phyloP scores from a whole-genome alignment of 225 moss, liverwort and hornwort genomes.

The Pseudisothecium myosuroides region DNA sequence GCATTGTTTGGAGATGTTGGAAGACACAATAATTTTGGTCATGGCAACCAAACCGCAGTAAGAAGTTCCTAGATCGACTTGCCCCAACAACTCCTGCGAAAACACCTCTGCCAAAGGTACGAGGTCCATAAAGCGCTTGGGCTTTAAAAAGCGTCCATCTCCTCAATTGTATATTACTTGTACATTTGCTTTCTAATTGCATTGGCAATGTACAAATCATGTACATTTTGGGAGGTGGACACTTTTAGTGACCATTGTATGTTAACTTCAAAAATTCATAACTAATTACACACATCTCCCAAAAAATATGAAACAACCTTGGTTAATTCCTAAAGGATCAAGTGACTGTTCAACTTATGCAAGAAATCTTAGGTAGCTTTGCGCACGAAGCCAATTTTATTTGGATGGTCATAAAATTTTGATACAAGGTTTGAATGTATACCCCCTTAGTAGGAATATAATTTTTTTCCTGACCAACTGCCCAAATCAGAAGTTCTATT shows the following conservation, averaged over 20 bases:
- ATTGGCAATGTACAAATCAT: neutral
- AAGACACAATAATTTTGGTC: neutral
- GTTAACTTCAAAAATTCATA: neutral
- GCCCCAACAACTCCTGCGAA: neutral
- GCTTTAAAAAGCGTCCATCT: neutral
- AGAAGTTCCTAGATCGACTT: neutral
- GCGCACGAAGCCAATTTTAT: too few relatives aligned
- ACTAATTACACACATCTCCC: neutral
- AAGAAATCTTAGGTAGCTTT: neutral
- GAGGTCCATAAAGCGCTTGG: neutral
- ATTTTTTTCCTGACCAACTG: too few relatives aligned
- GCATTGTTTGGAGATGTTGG: neutral
- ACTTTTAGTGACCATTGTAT: neutral
- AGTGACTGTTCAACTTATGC: fast-evolving
- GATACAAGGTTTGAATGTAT: too few relatives aligned
- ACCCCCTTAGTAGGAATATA: too few relatives aligned
- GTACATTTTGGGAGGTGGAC: neutral
- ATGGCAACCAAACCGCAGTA: neutral
- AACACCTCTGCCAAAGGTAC: neutral
- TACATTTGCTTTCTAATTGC: neutral
- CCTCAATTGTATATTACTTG: neutral
- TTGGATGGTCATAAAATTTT: too few relatives aligned
- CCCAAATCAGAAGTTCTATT: too few relatives aligned
- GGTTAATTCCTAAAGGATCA: neutral
- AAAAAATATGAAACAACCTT: neutral